Evolutionary conservation across 257 asterid species (phyloP).

Genomic region (Solanum paucissectum): DNA sequence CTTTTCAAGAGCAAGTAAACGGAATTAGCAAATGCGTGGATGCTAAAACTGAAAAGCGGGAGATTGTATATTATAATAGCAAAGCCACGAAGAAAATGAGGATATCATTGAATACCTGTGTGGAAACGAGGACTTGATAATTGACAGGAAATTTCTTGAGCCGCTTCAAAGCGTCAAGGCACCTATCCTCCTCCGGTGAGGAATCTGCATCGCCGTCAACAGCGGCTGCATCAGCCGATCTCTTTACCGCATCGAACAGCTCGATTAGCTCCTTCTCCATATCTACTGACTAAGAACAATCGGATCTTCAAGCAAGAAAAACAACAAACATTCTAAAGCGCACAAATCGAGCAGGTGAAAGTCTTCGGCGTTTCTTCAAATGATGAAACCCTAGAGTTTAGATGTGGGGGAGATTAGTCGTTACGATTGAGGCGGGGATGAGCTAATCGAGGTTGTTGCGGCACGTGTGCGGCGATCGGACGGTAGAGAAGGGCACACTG

Average conservation of each 20-base stretch:
- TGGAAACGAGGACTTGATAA: slow-evolving; percentile 79
- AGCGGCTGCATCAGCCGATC: slow-evolving; percentile 57
- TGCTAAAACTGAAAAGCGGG: not conserved
- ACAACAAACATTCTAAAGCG: not conserved
- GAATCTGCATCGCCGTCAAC: slow-evolving; percentile 25
- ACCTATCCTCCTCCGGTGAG: slow-evolving; percentile 39
- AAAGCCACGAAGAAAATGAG: not conserved
- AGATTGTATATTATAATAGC: not conserved
- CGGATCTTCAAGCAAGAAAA: not conserved
- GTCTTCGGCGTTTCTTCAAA: not conserved
- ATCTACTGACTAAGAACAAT: not conserved
- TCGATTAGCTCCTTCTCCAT: slow-evolving; percentile 86
- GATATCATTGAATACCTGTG: slow-evolving; percentile 44
- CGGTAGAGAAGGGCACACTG: slow-evolving; percentile 4
- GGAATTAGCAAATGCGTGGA: not conserved
- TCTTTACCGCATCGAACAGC: slow-evolving; percentile 69
- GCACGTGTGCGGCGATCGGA: slow-evolving; percentile 21
- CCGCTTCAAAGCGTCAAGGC: slow-evolving; percentile 35
- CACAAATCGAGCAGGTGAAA: not conserved
- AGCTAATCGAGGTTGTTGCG: slow-evolving; percentile 18
- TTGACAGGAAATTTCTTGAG: slow-evolving; percentile 77
- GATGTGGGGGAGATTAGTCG: not conserved
- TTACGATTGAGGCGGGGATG: not conserved
- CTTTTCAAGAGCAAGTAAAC: not conserved
- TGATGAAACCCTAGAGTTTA: slow-evolving; percentile 26